Base-by-base conservation (phyloP, 768 basidiomycete species). In the Jaapia argillacea region DNA sequence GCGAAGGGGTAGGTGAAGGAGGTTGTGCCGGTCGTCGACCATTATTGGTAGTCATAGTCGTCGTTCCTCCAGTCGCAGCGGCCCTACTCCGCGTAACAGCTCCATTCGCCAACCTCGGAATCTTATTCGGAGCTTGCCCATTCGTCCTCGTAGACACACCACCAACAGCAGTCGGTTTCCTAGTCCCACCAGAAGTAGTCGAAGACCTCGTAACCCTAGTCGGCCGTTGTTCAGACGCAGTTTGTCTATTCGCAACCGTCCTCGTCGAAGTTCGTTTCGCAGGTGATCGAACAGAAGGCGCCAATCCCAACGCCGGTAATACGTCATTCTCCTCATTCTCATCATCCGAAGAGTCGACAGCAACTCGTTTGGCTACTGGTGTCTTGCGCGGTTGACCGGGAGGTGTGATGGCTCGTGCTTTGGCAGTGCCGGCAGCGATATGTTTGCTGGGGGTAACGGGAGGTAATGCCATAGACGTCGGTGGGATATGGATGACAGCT, bases 381-480 rank as follows among this genome's bases (percentile, higher is more conserved):
- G 90, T 91, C 67, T 94, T 96, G 51, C 81, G 79, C 24, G 85
- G 88, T 57, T 88, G 89, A 16, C 82, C 85, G 6, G 84, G 86
- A 16, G 88, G 82, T 7, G 75, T 73, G 18, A 86, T 85, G 14
- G 72, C 76, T 24, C 72, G 74, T 0, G 86, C 83, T 46, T 77
- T 79, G 6, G 82, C 82, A 7, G 80, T 64, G 6, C 84, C 85
- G 5, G 73, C 66, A 5, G 76, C 78, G 44, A 87, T 70, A 51
- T 88, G 82, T 45, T 81, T 79, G 53, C 79, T 81, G 4, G 88
- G 88, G 1, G 88, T 91, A 24, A 90, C 83, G 12, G 86, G 86
- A 4, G 81, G 84, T 6, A 84, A 60, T 10, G 61, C 58, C 23
- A 44, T 47, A 0, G 56, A 44, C 4, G 53, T 50, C 3, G 55